Evolutionary conservation across 1,284 basidiomycete genomes (phyloP).

Genomic region (Ceratobasidium sp.): DNA sequence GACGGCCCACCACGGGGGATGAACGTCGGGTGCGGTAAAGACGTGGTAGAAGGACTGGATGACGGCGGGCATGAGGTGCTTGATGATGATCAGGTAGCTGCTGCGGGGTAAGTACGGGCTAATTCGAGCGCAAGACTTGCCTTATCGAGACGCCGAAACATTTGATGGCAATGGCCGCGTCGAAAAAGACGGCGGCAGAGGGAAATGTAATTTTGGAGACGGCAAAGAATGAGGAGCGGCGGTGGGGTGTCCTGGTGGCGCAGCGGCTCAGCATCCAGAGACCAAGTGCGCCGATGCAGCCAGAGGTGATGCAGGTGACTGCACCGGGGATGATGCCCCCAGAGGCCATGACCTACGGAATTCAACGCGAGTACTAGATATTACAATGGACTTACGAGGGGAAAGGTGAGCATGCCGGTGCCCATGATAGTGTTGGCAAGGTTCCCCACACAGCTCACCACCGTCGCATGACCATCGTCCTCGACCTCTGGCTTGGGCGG

Average conservation of each 20-base stretch:
- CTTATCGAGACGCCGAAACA: constrained; percentile 97
- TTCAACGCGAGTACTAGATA: constrained; percentile 19
- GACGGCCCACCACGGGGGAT: constrained; percentile 74
- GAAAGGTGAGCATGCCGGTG: constrained; percentile 86
- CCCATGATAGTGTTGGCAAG: constrained; percentile 88
- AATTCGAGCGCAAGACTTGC: constrained; percentile 52
- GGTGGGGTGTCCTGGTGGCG: constrained; percentile 77
- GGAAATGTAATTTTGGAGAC: constrained; percentile 87
- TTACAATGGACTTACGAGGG: constrained; percentile 60
- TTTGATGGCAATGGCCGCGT: constrained; percentile 94
- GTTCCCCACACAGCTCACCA: constrained; percentile 75
- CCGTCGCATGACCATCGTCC: constrained; percentile 68
- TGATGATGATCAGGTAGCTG: constrained; percentile 93
- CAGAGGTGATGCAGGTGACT: constrained; percentile 87
- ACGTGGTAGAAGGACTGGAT: constrained; percentile 82
- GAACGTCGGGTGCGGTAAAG: constrained; percentile 66
- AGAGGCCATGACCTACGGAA: constrained; percentile 77
- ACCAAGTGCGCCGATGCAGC: constrained; percentile 80
- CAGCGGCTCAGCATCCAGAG: constrained; percentile 88
- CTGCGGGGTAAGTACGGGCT: constrained; percentile 13
- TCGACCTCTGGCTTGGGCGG: constrained; percentile 14
- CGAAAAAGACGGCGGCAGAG: constrained; percentile 81
- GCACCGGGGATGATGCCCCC: constrained; percentile 87
- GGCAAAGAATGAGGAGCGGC: constrained; percentile 84
- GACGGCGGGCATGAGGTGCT: constrained; percentile 94